phyloP scores from a whole-genome alignment of 2,329 filamentous ascomycete genomes.

The Fusarium nematophilum region DNA sequence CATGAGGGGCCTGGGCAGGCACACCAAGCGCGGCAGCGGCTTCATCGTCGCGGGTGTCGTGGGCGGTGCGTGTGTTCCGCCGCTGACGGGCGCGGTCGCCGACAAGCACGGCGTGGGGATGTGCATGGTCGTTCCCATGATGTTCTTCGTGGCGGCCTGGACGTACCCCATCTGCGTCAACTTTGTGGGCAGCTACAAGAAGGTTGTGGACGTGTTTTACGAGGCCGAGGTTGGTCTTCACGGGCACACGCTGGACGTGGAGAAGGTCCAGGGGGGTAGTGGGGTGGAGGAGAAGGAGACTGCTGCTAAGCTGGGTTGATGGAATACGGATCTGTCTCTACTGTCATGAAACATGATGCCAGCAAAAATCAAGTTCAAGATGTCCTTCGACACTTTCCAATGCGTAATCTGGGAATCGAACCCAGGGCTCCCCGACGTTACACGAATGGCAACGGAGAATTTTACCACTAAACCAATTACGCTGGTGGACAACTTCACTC shows the following conservation, averaged over 20 bases:
- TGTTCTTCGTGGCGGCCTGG: slow-evolving; percentile 67
- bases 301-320: neutral
- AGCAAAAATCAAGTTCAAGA: neutral
- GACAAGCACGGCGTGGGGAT: slow-evolving; percentile 70
- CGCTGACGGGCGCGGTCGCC: slow-evolving; percentile 75
- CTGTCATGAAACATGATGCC: neutral
- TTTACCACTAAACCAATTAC: slow-evolving; percentile 19
- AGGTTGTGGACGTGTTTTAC: slow-evolving; percentile 69
- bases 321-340: neutral
- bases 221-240: slow-evolving; percentile 57
- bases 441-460: slow-evolving; percentile 26
- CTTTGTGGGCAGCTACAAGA: slow-evolving; percentile 72
- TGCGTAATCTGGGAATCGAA: slow-evolving; percentile 31
- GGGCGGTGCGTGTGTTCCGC: slow-evolving; percentile 79
- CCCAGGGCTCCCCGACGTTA: slow-evolving; percentile 21
- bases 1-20: slow-evolving; percentile 78
- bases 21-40: slow-evolving; percentile 81
- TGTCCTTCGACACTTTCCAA: neutral
- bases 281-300: slow-evolving; percentile 30
- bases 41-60: slow-evolving; percentile 76
- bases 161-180: slow-evolving; percentile 72
- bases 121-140: slow-evolving; percentile 74
- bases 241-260: slow-evolving; percentile 43
- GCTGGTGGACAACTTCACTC: slow-evolving; percentile 1
- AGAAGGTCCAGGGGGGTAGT: slow-evolving; percentile 33